These are phyloP conservation scores for Russula dissimulans DNA, from an alignment of 768 basidiomycete genomes.

Conservation along the genomic window DNA sequence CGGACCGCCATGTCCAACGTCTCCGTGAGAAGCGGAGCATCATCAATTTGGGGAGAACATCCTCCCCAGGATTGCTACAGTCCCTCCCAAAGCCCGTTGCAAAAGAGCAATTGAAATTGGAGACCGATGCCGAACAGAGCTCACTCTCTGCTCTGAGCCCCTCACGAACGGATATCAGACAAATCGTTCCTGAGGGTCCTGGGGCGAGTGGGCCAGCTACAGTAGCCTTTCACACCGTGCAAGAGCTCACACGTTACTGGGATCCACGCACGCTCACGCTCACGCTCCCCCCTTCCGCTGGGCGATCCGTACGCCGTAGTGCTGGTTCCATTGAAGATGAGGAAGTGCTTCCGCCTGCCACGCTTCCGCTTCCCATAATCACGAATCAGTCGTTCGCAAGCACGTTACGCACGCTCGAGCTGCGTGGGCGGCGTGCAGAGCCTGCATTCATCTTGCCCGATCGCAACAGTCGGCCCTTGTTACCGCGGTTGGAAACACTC, in stretches of 20 bases:
- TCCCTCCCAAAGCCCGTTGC: conserved; percentile 26
- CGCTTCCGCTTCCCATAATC: conserved; percentile 17
- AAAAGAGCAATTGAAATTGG: conserved; percentile 59
- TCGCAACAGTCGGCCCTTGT: conserved; percentile 29
- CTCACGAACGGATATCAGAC: conserved; percentile 43
- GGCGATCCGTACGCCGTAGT: neutral
- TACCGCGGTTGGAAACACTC: conserved; percentile 68
- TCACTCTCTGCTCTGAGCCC: conserved; percentile 59
- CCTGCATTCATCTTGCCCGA: conserved; percentile 48
- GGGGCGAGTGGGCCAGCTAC: conserved; percentile 18
- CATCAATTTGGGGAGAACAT: conserved; percentile 19
- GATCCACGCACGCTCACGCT: conserved; percentile 8
- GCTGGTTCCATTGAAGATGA: neutral
- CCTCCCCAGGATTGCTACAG: conserved; percentile 5
- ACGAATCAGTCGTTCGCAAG: conserved; percentile 14
- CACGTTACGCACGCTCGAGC: conserved; percentile 36
- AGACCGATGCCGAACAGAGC: conserved; percentile 69
- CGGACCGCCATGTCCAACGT: conserved; percentile 40
- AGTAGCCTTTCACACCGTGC: neutral
- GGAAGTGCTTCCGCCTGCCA: conserved; percentile 8
- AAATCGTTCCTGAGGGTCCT: neutral
- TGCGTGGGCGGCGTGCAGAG: conserved; percentile 61
- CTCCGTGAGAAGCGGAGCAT: conserved; percentile 19
- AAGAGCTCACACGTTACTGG: conserved; percentile 15
- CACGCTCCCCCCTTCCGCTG: conserved; percentile 13